Conservation (phyloP, 257 asterid species). For the Cordia subcordata region DNA sequence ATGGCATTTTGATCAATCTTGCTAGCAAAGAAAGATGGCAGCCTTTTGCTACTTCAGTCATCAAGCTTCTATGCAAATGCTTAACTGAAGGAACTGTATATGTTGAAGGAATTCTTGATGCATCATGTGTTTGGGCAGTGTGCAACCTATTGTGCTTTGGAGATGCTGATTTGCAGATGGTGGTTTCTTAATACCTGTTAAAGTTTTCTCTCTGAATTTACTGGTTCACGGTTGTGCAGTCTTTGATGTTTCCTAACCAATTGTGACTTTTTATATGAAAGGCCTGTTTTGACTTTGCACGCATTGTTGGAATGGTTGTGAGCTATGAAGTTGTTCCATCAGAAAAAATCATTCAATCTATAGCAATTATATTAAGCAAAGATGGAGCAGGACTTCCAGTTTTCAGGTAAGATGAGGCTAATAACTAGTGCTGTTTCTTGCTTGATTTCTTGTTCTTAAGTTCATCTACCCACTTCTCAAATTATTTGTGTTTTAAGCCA, state of each 20-base stretch:
- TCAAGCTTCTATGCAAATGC: constrained; percentile 78
- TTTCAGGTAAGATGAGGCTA: constrained; percentile 48
- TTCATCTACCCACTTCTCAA: background rate
- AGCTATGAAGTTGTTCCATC: constrained; percentile 53
- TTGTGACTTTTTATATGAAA: constrained; percentile 38
- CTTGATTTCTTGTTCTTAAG: constrained; percentile 1
- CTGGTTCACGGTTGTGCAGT: background rate
- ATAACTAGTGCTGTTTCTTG: background rate
- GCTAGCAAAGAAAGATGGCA: constrained; percentile 66
- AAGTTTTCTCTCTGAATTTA: constrained; percentile 2
- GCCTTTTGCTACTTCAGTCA: constrained; percentile 66
- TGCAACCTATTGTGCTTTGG: constrained; percentile 73
- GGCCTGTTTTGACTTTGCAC: constrained; percentile 91
- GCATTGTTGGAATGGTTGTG: constrained; percentile 63
- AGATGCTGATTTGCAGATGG: constrained; percentile 85
- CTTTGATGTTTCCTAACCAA: constrained; percentile 1
- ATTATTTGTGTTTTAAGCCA: too few relatives aligned
- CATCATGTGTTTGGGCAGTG: constrained; percentile 59
- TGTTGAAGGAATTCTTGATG: constrained; percentile 78
- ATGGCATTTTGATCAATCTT: constrained; percentile 66
- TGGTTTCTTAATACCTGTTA: constrained; percentile 21
- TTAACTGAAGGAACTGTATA: constrained; percentile 83
- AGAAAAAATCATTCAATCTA: constrained; percentile 60
- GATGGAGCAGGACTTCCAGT: constrained; percentile 48
- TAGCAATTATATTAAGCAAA: constrained; percentile 50